phyloP scores from a whole-genome alignment of 805 yeast genomes.

The Pichia insulana region DNA sequence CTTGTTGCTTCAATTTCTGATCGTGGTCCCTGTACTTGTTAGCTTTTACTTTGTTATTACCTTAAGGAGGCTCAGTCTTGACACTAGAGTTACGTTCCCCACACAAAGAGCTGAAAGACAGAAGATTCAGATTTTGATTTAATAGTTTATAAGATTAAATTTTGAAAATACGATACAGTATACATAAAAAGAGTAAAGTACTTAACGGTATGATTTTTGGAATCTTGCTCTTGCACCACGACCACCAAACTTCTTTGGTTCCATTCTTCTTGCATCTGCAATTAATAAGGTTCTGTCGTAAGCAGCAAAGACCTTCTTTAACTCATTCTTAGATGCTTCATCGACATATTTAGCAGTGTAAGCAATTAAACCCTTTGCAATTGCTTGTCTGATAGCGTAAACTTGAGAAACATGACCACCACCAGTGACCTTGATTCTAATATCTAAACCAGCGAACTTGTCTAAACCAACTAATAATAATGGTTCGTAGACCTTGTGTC shows the following conservation, averaged over 20 bases:
- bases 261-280: slow-evolving; percentile 99
- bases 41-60: too few species aligned
- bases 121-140: too few species aligned
- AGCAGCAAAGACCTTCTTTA: slow-evolving; percentile 93
- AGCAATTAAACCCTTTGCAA: slow-evolving; percentile 99
- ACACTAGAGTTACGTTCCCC: too few species aligned
- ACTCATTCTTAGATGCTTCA: slow-evolving; percentile 98
- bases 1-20: too few species aligned
- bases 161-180: not conserved
- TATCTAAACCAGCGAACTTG: slow-evolving; percentile 96
- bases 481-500: slow-evolving; percentile 99
- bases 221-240: slow-evolving; percentile 99
- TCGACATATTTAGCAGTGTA: slow-evolving; percentile 99
- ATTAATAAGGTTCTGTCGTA: slow-evolving; percentile 99
- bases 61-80: too few species aligned
- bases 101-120: too few species aligned
- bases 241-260: slow-evolving; percentile 99
- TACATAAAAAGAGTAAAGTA: slow-evolving; percentile 1
- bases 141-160: not conserved
- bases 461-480: slow-evolving; percentile 96
- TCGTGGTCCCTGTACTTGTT: too few species aligned
- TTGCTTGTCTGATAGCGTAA: slow-evolving; percentile 99
- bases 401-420: slow-evolving; percentile 99
- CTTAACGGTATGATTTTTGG: slow-evolving; percentile 99
- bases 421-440: slow-evolving; percentile 98